These are phyloP conservation scores for Boletus barrowsii DNA, from an alignment of 768 basidiomycete species.

Conservation along the genomic window DNA sequence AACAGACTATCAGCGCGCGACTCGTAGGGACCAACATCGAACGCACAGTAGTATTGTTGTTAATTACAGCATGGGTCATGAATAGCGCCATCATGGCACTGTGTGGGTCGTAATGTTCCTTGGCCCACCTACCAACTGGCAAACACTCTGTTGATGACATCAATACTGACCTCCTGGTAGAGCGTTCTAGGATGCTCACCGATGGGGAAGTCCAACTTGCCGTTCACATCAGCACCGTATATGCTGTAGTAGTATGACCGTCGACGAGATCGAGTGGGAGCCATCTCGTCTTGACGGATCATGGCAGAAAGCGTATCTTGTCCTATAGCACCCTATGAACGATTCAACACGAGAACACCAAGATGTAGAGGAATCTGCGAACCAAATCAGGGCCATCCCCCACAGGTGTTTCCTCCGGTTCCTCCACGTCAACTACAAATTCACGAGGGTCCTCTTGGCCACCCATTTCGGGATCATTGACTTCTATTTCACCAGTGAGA, in stretches of 20 bases:
- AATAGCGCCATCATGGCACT: slow-evolving; percentile 63
- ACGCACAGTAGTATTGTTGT: slow-evolving; percentile 47
- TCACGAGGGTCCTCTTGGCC: slow-evolving; percentile 18
- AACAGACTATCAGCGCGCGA: neutral
- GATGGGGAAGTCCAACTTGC: slow-evolving; percentile 55
- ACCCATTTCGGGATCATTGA: slow-evolving; percentile 7
- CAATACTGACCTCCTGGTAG: neutral
- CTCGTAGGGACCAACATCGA: neutral
- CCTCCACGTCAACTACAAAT: slow-evolving; percentile 15
- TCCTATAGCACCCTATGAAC: slow-evolving; percentile 58
- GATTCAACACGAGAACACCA: slow-evolving; percentile 5
- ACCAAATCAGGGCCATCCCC: slow-evolving; percentile 27
- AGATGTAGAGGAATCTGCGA: slow-evolving; percentile 2
- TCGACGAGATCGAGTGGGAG: slow-evolving; percentile 55
- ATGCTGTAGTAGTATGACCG: slow-evolving; percentile 48
- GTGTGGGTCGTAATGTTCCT: slow-evolving; percentile 50
- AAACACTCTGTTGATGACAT: slow-evolving; percentile 44
- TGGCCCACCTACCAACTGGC: slow-evolving; percentile 60
- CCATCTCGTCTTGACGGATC: slow-evolving; percentile 71
- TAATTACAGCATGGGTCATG: slow-evolving; percentile 71
- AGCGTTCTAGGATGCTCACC: slow-evolving; percentile 36
- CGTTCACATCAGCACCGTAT: slow-evolving; percentile 37
- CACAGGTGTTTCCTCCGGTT: slow-evolving; percentile 11
- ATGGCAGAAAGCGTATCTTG: slow-evolving; percentile 71
- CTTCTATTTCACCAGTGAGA: slow-evolving; percentile 6